These are phyloP conservation scores for Saccharomycopsis vini DNA, from an alignment of 805 yeast species.

Conservation along the genomic window DNA sequence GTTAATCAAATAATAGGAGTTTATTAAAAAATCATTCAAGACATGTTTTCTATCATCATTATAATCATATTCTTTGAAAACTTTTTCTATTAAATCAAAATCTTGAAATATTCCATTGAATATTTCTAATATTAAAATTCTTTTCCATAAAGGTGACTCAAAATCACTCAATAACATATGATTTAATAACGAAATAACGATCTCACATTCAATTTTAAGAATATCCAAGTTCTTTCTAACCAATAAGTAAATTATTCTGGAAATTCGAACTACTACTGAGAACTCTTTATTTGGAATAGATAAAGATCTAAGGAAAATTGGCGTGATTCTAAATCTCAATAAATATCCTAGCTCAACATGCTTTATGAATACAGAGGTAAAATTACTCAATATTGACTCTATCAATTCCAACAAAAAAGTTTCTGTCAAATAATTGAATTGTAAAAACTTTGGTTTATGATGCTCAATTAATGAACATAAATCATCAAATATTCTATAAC, in stretches of 20 bases:
- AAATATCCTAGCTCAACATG: conserved; percentile 61
- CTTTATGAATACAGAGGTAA: conserved; percentile 41
- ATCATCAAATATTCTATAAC: conserved; percentile 61
- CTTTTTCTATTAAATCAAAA: conserved; percentile 37
- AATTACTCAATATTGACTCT: conserved; percentile 68
- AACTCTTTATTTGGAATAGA: conserved; percentile 49
- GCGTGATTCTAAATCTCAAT: conserved; percentile 61
- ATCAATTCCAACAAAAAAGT: conserved; percentile 72
- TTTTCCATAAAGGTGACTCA: conserved; percentile 60
- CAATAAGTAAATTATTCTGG: conserved; percentile 59
- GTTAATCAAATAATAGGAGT: conserved; percentile 30
- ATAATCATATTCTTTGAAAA: conserved; percentile 58
- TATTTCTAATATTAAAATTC: conserved; percentile 63
- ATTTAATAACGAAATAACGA: conserved; percentile 63
- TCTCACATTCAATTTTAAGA: conserved; percentile 72
- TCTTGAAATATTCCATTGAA: conserved; percentile 54
- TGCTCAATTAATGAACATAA: conserved; percentile 59
- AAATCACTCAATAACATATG: conserved; percentile 58
- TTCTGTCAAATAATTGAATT: conserved; percentile 44
- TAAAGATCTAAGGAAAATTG: conserved; percentile 61
- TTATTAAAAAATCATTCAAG: conserved; percentile 43
- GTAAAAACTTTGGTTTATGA: conserved; percentile 46
- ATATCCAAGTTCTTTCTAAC: conserved; percentile 52
- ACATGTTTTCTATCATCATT: conserved; percentile 50
- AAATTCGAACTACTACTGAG: conserved; percentile 63